Evolutionary conservation across 257 asterid species (phyloP).

Genomic region (Hygrophila difformis): DNA sequence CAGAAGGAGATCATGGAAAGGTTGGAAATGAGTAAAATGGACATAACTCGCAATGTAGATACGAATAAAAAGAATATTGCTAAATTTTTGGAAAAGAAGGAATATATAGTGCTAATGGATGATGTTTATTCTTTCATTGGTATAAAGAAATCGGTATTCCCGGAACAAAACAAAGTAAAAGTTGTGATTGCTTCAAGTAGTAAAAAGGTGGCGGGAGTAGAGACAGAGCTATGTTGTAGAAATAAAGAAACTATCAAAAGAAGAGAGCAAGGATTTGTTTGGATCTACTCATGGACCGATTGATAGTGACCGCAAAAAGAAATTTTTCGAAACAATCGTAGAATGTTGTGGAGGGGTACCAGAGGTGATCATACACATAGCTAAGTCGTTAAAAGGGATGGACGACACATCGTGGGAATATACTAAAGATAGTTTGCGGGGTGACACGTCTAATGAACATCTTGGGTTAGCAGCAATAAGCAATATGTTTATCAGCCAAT

Average conservation of each 20-base stretch:
- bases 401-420: neutral
- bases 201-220: neutral
- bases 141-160: neutral
- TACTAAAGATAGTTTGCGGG: neutral
- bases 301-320: neutral
- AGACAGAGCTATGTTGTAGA: neutral
- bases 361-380: neutral
- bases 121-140: neutral
- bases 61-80: too few relatives aligned
- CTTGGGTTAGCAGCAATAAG: conserved; percentile 2
- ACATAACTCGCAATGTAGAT: too few relatives aligned
- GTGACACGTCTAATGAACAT: too few relatives aligned
- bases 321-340: neutral
- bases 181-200: conserved; percentile 9
- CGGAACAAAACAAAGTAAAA: neutral
- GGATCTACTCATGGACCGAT: neutral
- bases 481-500: neutral
- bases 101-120: conserved; percentile 13
- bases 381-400: neutral
- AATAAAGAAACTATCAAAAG: neutral
- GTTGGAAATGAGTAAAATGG: too few relatives aligned
- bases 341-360: conserved; percentile 6
- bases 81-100: too few relatives aligned
- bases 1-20: too few relatives aligned
- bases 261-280: neutral